These are phyloP conservation scores for Tetrahymena borealis DNA, from an alignment of 73 alveolate species.

Conservation along the genomic window DNA sequence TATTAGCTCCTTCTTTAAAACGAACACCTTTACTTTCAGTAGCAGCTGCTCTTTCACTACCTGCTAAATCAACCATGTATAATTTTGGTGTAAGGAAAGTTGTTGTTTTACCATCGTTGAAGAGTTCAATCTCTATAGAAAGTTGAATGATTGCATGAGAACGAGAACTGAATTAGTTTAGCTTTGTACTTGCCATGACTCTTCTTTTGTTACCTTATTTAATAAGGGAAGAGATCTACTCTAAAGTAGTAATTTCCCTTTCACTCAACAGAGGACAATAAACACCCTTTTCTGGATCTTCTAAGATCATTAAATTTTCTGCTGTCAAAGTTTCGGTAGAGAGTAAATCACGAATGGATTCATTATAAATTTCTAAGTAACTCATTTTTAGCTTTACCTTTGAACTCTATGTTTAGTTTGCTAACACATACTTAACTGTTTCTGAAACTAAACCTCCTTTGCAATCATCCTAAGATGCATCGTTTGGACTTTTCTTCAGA, in stretches of 20 bases:
- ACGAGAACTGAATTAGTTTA: conserved; percentile 76
- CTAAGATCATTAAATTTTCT: conserved; percentile 15
- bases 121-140: background rate
- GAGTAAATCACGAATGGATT: conserved; percentile 74
- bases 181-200: conserved; percentile 85
- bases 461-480: background rate
- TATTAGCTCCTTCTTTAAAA: conserved; percentile 83
- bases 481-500: background rate
- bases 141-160: conserved; percentile 66
- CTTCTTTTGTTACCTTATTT: conserved; percentile 38
- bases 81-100: conserved; percentile 31
- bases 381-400: conserved; percentile 49
- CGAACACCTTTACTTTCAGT: conserved; percentile 71
- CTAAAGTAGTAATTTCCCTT: conserved; percentile 37
- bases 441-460: background rate
- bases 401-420: background rate
- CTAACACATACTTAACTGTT: background rate
- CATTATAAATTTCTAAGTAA: conserved; percentile 84
- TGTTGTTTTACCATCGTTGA: background rate
- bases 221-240: conserved; percentile 60
- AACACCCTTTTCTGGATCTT: conserved; percentile 21
- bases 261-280: conserved; percentile 21
- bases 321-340: conserved; percentile 8
- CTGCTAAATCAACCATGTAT: conserved; percentile 75
- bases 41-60: conserved; percentile 76